Conservation (phyloP, 805 yeast genomes). For the Candida sakaeoensis region DNA sequence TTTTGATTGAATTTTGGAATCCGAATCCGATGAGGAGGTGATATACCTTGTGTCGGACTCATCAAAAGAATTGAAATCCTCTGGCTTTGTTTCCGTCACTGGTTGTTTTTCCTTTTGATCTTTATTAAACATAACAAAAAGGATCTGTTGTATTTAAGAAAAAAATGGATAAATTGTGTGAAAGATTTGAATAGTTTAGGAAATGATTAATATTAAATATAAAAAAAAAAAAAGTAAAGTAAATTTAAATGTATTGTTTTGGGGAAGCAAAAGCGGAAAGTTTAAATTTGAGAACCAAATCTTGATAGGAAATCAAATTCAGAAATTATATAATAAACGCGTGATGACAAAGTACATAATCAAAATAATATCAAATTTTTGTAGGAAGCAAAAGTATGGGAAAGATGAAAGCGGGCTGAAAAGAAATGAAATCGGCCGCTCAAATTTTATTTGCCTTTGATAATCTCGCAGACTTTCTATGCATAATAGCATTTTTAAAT, state of each 20-base stretch:
- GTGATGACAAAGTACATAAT: slow-evolving; percentile 7
- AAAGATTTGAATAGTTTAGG: not conserved
- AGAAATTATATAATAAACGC: not conserved
- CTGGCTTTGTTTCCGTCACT: slow-evolving; percentile 4
- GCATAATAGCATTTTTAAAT: not conserved
- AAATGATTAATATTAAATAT: slow-evolving; percentile 5
- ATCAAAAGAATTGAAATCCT: slow-evolving; percentile 3
- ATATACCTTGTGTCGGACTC: slow-evolving; percentile 7
- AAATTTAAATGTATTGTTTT: not conserved
- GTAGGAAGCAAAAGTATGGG: not conserved
- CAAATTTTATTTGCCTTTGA: not conserved
- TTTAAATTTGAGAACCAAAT: not conserved
- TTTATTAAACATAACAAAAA: slow-evolving; percentile 5
- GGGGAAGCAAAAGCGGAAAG: slow-evolving; percentile 7
- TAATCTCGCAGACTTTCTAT: not conserved
- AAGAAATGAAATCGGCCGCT: not conserved
- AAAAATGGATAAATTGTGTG: not conserved
- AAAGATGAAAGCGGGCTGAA: not conserved
- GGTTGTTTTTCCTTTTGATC: slow-evolving; percentile 5
- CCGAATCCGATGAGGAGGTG: slow-evolving; percentile 2
- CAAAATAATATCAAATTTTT: not conserved
- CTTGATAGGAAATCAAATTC: not conserved
- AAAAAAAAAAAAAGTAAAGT: not conserved
- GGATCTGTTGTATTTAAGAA: not conserved
- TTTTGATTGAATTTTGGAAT: slow-evolving; percentile 4